These are phyloP conservation scores for Fusarium sp. DNA, from an alignment of 2,329 filamentous ascomycete species.

Conservation along the genomic window DNA sequence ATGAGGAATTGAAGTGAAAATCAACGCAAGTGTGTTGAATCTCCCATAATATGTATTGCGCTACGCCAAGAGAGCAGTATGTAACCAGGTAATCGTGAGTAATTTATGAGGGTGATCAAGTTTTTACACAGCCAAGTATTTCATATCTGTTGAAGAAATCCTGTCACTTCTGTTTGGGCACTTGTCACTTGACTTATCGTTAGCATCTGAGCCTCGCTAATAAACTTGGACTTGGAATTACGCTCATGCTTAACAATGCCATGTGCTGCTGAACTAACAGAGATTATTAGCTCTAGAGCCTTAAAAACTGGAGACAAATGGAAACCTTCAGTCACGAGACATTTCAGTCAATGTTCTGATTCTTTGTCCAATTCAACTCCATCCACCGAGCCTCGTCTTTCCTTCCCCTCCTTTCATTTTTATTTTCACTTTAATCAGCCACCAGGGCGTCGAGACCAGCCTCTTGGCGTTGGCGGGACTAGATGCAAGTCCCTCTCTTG, in stretches of 20 bases:
- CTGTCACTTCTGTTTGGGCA: not conserved
- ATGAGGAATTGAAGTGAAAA: not conserved
- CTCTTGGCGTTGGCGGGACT: slow-evolving; percentile 25
- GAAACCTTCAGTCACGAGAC: no score
- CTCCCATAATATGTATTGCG: not conserved
- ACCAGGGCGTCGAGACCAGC: slow-evolving; percentile 28
- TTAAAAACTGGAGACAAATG: no score
- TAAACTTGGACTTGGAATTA: not conserved
- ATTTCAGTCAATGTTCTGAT: not conserved
- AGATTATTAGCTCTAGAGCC: not conserved
- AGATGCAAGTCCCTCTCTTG: slow-evolving; percentile 39
- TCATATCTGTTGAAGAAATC: slow-evolving; percentile 8
- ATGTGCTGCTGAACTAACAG: not conserved
- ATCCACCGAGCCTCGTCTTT: not conserved
- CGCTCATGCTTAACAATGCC: not conserved
- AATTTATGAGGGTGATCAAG: not conserved
- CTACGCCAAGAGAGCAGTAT: not conserved
- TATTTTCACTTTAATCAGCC: slow-evolving; percentile 25
- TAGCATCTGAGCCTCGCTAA: not conserved
- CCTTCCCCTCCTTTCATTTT: slow-evolving; percentile 8
- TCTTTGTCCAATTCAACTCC: not conserved
- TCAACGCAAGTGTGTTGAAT: not conserved
- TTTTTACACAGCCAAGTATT: slow-evolving; percentile 3
- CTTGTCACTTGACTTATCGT: not conserved
- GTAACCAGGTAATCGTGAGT: slow-evolving; percentile 1